A percentile compares a stretch with the other conserved stretches of the same genome.
phyloP scores from a whole-genome alignment of 345 rosid species.

The Diplotaxis tenuifolia region DNA sequence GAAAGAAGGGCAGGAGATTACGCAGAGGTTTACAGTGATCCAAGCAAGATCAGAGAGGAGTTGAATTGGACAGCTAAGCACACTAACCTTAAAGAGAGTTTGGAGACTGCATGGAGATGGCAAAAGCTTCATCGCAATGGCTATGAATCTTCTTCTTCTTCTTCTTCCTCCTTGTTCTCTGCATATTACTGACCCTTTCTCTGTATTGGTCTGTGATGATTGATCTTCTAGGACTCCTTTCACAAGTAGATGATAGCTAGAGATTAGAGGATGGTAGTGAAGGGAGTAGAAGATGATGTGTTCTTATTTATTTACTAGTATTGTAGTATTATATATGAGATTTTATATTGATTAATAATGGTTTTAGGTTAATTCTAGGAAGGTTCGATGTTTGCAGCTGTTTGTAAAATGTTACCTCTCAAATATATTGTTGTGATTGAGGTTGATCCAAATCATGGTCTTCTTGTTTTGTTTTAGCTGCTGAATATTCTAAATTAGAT shows the following conservation, averaged over 20 bases:
- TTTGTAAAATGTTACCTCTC: not conserved
- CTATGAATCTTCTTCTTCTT: slow-evolving; percentile 26
- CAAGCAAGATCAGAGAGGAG: slow-evolving; percentile 46
- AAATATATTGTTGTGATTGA: not conserved
- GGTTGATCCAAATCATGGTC: not conserved
- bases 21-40: slow-evolving; percentile 58
- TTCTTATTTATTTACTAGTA: not conserved
- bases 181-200: slow-evolving; percentile 22
- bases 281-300: slow-evolving; percentile 4
- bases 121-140: slow-evolving; percentile 49
- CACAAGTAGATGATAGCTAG: slow-evolving; percentile 14
- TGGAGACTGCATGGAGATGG: slow-evolving; percentile 57
- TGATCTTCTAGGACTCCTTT: not conserved
- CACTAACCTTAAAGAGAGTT: slow-evolving; percentile 49
- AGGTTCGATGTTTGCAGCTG: not conserved
- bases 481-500: not conserved
- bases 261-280: slow-evolving; percentile 12
- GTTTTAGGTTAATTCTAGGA: slow-evolving; percentile 9
- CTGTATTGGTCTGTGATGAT: not conserved
- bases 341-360: not conserved
- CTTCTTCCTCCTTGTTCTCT: not conserved
- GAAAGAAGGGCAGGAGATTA: slow-evolving; percentile 63
- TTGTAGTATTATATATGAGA: not conserved
- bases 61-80: slow-evolving; percentile 56
- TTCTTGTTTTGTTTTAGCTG: not conserved